Base-by-base conservation (phyloP, 179 eudicot species). In the Nepenthes alata region DNA sequence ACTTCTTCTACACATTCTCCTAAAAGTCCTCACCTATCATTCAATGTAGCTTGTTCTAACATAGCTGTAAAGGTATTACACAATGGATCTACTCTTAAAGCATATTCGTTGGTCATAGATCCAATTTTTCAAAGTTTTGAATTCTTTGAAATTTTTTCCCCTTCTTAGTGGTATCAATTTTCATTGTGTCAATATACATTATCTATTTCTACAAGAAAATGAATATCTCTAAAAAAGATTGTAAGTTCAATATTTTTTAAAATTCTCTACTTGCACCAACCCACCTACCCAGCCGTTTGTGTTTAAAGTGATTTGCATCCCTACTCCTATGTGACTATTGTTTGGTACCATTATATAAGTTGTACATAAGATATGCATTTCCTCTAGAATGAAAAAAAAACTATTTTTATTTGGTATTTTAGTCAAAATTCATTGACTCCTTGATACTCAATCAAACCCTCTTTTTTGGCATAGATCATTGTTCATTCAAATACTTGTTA, bases 391-490 rank as follows among this genome's bases (percentile, higher is more conserved):
- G 16, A 52, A 52, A 10, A 52, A 11, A 6, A 12, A 16, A 52
- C 11, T 14, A 52, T 1, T 52, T 13, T 52, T 12, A 52, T 52
- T 14, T 52, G 4, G 55, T 14, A 45, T 45, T 45, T 45, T 52
- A 12, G 16, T 14, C 55, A 5, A 52, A 52, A 52, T 52, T 52
- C 55, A 10, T 52, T 52, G 16, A 52, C 55, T 52, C 55, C 55
- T 52, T 12, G 55, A 52, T 52, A 52, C 15, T 52, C 55, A 52
- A 14, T 2, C 55, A 52, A 52, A 52, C 5, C 2, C n/a, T 52
- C 55, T 52, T 52, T 52, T 52, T 52, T 52, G n/a, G 25, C 25
- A 16, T 16, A 16, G 25, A 25, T 25, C 25, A 1, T 25, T 25
- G 25, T 25, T 25, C 25, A 25, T 25, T 25, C 25, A 25, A 25